Conservation (phyloP, 2,329 filamentous ascomycete species). For the Acrocalymma vagum region DNA sequence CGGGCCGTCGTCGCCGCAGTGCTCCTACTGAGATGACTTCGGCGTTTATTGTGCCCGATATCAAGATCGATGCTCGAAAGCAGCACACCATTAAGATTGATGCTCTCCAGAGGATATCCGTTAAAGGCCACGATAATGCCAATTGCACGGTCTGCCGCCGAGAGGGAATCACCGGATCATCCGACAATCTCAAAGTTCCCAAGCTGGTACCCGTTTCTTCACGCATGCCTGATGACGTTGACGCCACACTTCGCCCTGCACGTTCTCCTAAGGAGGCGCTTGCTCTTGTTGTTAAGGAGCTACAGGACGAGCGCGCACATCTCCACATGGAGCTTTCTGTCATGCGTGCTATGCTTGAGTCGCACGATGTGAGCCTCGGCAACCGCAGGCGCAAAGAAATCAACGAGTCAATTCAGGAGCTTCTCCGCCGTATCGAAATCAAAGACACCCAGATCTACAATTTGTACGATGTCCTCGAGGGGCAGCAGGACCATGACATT, state of each 20-base stretch:
- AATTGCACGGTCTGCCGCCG: constrained; percentile 67
- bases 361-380: constrained; percentile 67
- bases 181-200: constrained; percentile 51
- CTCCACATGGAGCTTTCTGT: constrained; percentile 73
- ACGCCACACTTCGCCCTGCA: constrained; percentile 67
- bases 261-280: constrained; percentile 77
- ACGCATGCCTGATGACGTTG: constrained; percentile 62
- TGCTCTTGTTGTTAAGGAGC: constrained; percentile 81
- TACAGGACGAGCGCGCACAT: constrained; percentile 82
- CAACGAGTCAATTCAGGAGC: constrained; percentile 66
- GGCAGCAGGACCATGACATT: constrained; percentile 71
- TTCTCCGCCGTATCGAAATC: constrained; percentile 72
- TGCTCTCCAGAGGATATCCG: constrained; percentile 23
- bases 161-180: constrained; percentile 41
- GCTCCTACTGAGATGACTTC: constrained; percentile 66
- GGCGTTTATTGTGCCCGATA: constrained; percentile 70
- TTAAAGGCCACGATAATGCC: constrained; percentile 59
- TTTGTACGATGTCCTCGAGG: constrained; percentile 84
- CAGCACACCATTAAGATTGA: constrained; percentile 29
- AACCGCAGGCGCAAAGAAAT: constrained; percentile 71
- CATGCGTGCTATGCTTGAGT: constrained; percentile 67
- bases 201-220: constrained; percentile 60
- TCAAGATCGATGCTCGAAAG: constrained; percentile 58
- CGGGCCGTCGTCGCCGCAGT: constrained; percentile 59
- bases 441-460: constrained; percentile 84